Percentiles rank a stretch among this genome's conserved stretches.
These are phyloP conservation scores for Sclerotinia subarctica DNA, from an alignment of 2,329 filamentous ascomycete species.

Conservation along the genomic window DNA sequence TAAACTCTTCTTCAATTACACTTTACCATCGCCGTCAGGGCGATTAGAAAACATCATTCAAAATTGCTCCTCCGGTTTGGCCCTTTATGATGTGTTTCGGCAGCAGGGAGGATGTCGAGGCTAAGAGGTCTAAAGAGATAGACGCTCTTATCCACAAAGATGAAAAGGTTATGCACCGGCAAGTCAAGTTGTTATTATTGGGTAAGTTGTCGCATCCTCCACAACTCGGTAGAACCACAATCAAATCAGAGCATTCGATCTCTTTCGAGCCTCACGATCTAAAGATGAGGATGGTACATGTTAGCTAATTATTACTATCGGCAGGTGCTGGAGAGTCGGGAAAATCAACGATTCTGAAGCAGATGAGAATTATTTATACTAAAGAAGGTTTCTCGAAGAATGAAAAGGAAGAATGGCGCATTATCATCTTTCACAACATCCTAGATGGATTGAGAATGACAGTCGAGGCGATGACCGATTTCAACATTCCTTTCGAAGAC, in stretches of 20 bases:
- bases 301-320: constrained; percentile 29
- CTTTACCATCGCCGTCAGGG: neutral
- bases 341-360: constrained; percentile 95
- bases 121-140: constrained; percentile 68
- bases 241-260: neutral
- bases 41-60: neutral
- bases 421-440: constrained; percentile 93
- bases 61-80: neutral
- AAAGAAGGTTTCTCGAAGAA: constrained; percentile 79
- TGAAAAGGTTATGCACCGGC: constrained; percentile 79
- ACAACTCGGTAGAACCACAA: constrained; percentile 17
- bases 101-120: constrained; percentile 45
- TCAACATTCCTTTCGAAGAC: constrained; percentile 74
- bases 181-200: constrained; percentile 90
- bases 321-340: constrained; percentile 90
- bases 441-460: constrained; percentile 89
- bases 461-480: constrained; percentile 84
- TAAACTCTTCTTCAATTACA: neutral
- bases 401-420: constrained; percentile 90
- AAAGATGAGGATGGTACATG: neutral
- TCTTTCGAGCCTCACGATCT: neutral
- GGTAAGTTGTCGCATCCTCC: constrained; percentile 54
- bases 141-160: constrained; percentile 83
- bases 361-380: constrained; percentile 97
- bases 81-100: constrained; percentile 61